phyloP scores from a whole-genome alignment of 108 stramenopile genomes.

The Phaeodactylum tricornutum region DNA sequence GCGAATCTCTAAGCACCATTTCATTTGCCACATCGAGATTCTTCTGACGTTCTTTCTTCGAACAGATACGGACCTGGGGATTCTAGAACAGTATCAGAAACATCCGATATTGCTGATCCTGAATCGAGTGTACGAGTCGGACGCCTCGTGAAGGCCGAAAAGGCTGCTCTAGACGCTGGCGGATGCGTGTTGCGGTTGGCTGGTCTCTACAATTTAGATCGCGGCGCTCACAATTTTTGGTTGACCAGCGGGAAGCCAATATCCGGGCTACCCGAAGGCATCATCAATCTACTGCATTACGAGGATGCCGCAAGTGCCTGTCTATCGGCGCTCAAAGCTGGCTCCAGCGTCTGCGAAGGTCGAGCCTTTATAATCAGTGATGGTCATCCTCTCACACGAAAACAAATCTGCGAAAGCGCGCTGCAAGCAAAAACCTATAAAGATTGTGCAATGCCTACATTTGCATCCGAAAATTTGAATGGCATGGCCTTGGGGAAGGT shows the following conservation, averaged over 20 bases:
- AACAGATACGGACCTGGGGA: constrained; percentile 21
- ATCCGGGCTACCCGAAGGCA: constrained; percentile 61
- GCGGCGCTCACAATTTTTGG: constrained; percentile 87
- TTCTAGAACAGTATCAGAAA: constrained; percentile 51
- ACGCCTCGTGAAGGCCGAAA: constrained; percentile 61
- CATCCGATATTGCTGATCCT: constrained; percentile 31
- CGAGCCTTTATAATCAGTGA: constrained; percentile 75
- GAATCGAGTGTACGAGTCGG: constrained; percentile 39
- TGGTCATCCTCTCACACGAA: constrained; percentile 62
- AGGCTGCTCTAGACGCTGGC: constrained; percentile 26
- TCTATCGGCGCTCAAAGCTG: constrained; percentile 45
- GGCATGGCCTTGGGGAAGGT: constrained; percentile 24
- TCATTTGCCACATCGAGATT: neutral
- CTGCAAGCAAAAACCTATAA: constrained; percentile 40
- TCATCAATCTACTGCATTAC: constrained; percentile 82
- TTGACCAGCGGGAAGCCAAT: constrained; percentile 43
- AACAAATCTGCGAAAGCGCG: constrained; percentile 73
- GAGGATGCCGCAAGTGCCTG: constrained; percentile 77
- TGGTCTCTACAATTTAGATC: constrained; percentile 67
- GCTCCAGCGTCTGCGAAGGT: constrained; percentile 15
- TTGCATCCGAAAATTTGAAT: constrained; percentile 33
- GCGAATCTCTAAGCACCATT: too few relatives aligned
- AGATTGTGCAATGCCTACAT: constrained; percentile 43
- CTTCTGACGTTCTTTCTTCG: too few relatives aligned
- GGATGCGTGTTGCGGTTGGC: constrained; percentile 65